These are phyloP conservation scores for Prunus persica DNA, from an alignment of 306 rosid genomes.

Conservation along the genomic window DNA sequence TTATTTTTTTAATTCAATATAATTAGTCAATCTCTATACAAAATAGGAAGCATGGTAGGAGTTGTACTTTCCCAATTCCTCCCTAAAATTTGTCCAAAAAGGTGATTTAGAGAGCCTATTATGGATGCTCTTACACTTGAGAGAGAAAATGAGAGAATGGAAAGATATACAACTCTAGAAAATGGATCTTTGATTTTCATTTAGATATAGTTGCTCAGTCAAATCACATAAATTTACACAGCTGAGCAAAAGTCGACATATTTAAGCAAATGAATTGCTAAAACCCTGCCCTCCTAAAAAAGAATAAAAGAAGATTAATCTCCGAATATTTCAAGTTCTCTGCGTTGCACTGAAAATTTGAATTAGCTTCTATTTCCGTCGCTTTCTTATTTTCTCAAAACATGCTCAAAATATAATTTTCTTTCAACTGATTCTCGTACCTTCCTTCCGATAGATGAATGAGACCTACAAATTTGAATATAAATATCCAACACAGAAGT, in stretches of 20 bases:
- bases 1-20: too few relatives aligned
- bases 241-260: constrained; percentile 35
- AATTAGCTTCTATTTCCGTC: neutral
- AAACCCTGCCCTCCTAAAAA: constrained; percentile 11
- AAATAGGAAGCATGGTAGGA: too few relatives aligned
- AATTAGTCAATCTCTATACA: too few relatives aligned
- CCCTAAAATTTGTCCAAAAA: too few relatives aligned
- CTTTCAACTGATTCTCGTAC: constrained; percentile 20
- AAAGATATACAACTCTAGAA: neutral
- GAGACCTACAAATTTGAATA: neutral
- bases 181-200: constrained; percentile 7
- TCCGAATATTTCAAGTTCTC: constrained; percentile 18
- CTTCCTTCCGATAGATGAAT: constrained; percentile 19
- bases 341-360: constrained; percentile 23
- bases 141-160: neutral
- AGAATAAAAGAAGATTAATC: neutral
- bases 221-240: constrained; percentile 44
- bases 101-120: too few relatives aligned
- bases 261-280: constrained; percentile 16
- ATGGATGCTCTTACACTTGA: neutral
- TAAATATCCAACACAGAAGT: neutral
- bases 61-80: too few relatives aligned
- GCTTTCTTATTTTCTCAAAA: constrained; percentile 24
- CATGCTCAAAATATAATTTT: constrained; percentile 5
- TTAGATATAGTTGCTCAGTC: constrained; percentile 13